A percentile compares a stretch with the other conserved stretches of the same genome.
phyloP scores from a whole-genome alignment of 2,329 filamentous ascomycete species.

The Cordyceps sp. region DNA sequence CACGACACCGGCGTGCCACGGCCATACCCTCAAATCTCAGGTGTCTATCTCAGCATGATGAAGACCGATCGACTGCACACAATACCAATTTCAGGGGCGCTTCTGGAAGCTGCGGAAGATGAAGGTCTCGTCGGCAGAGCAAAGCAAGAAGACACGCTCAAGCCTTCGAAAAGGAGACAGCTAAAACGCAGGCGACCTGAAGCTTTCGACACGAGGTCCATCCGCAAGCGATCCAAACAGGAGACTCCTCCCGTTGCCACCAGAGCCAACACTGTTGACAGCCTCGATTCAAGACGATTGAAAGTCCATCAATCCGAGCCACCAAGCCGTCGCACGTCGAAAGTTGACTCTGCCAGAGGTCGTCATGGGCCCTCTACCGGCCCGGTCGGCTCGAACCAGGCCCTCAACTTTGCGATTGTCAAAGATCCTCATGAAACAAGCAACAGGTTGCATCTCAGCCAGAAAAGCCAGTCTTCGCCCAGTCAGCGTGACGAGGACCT shows the following conservation, averaged over 20 bases:
- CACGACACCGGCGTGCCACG: not conserved
- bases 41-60: slow-evolving; percentile 26
- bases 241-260: not conserved
- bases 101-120: slow-evolving; percentile 23
- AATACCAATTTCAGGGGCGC: slow-evolving; percentile 18
- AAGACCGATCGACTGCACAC: slow-evolving; percentile 17
- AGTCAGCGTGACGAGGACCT: slow-evolving; percentile 31
- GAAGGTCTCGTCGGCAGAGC: slow-evolving; percentile 15
- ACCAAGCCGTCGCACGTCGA: too few relatives aligned
- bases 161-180: slow-evolving; percentile 11
- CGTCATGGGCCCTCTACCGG: not conserved
- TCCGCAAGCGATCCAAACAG: slow-evolving; percentile 1
- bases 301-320: not conserved
- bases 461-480: slow-evolving; percentile 28
- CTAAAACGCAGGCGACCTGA: slow-evolving; percentile 2
- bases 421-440: slow-evolving; percentile 56
- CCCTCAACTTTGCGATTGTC: slow-evolving; percentile 53
- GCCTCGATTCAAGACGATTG: not conserved
- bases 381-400: slow-evolving; percentile 15
- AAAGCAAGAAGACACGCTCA: slow-evolving; percentile 3
- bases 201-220: not conserved
- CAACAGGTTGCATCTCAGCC: slow-evolving; percentile 49
- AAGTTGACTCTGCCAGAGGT: not conserved
- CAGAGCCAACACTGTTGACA: not conserved
- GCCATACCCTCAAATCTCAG: slow-evolving; percentile 7